Percentiles rank a stretch among this genome's conserved stretches.
phyloP scores from a whole-genome alignment of 805 yeast species.

The Candida vaughaniae region DNA sequence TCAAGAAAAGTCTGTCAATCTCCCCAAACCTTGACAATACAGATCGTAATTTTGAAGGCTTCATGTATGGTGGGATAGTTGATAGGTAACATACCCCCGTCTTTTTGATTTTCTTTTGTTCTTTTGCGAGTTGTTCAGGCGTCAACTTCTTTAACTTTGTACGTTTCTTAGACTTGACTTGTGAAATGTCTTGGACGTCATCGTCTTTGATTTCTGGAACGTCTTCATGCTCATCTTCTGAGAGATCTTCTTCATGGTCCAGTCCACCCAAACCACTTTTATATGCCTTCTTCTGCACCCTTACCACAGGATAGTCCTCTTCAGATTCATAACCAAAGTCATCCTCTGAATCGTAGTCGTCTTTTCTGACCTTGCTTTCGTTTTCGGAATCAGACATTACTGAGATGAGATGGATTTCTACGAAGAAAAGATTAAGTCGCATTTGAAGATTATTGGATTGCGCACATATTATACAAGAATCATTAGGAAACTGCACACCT shows the following conservation, averaged over 20 bases:
- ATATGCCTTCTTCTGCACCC: constrained; percentile 13
- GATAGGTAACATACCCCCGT: constrained; percentile 95
- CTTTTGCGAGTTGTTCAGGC: constrained; percentile 53
- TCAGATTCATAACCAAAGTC: constrained; percentile 13
- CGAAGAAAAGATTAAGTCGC: constrained; percentile 1
- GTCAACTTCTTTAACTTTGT: constrained; percentile 55
- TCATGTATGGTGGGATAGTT: constrained; percentile 94
- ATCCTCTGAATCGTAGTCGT: constrained; percentile 11
- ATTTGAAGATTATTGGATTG: no score
- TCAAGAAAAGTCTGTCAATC: constrained; percentile 80
- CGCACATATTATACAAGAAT: no score
- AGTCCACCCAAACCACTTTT: constrained; percentile 14
- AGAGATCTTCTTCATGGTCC: constrained; percentile 13
- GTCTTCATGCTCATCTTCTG: constrained; percentile 9
- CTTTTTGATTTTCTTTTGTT: constrained; percentile 54
- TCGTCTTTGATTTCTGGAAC: constrained; percentile 7
- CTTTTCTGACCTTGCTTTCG: neutral
- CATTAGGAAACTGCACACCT: no score
- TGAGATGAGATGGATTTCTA: constrained; percentile 8
- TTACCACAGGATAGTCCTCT: constrained; percentile 15
- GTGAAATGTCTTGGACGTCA: constrained; percentile 11
- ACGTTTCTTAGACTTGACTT: constrained; percentile 20
- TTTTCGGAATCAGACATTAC: constrained; percentile 2
- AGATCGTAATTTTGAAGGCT: constrained; percentile 85
- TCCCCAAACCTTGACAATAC: constrained; percentile 80